phyloP scores from a whole-genome alignment of 345 rosid species.

The Nasturtium officinale region DNA sequence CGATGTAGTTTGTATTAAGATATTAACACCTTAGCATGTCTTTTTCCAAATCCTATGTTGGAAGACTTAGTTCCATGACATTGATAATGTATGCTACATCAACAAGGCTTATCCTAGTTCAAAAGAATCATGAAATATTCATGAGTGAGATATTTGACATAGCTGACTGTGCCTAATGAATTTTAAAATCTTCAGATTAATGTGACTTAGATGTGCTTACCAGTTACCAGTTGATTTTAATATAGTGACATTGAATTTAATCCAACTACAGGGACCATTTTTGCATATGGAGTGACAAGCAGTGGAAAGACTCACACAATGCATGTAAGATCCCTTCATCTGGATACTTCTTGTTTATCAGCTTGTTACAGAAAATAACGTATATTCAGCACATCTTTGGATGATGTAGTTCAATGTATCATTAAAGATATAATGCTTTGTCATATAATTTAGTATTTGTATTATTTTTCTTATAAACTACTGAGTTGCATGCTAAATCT shows the following conservation, averaged over 20 bases:
- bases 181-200: constrained; percentile 2
- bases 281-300: constrained; percentile 99
- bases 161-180: neutral
- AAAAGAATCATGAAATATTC: constrained; percentile 1
- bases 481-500: constrained; percentile 14
- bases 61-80: constrained; percentile 7
- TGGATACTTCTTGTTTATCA: constrained; percentile 20
- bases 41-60: neutral
- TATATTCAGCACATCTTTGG: neutral
- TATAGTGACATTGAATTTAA: constrained; percentile 34
- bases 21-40: neutral
- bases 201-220: constrained; percentile 6
- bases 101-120: constrained; percentile 2
- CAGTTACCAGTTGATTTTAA: constrained; percentile 11
- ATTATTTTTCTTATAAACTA: neutral
- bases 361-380: constrained; percentile 4
- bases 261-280: constrained; percentile 76
- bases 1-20: constrained; percentile 21
- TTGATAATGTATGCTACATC: constrained; percentile 11
- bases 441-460: neutral
- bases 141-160: neutral
- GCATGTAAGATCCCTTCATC: constrained; percentile 72
- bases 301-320: constrained; percentile 99
- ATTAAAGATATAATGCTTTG: neutral
- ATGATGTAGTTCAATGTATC: constrained; percentile 8